Base-by-base conservation (phyloP, 345 rosid genomes). In the Aquilaria malaccensis region DNA sequence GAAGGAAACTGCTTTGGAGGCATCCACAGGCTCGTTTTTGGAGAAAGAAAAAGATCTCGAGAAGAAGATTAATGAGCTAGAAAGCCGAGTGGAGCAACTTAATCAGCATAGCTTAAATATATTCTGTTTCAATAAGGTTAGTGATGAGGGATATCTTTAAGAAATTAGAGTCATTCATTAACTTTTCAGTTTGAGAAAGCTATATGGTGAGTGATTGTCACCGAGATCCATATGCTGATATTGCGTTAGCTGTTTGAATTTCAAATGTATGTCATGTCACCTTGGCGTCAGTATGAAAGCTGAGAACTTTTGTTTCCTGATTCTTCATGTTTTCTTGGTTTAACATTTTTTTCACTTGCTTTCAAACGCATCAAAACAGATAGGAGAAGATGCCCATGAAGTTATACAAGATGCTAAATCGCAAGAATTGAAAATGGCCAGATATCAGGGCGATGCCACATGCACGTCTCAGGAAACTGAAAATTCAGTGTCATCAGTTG, bases 1-100 rank as follows among this genome's bases (percentile, higher is more conserved):
- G 13, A 89, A 85, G 74, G 89, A 87, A 70, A 73, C 71, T 65
- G 83, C 78, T 57, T 33, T 87, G 29, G 94, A 81, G 75, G 76
- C 76, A 52, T 83, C 86, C 4, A 70, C 77, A 46, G 71, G 64
- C 70, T 68, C 76, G 45, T 85, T 93, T 71, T 33, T 73, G 30
- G 80, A 76, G 68, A 93, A 81, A 73, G 95, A 87, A 75, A 77
- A 53, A 45, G 80, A 78, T 64, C 83, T 85, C 59, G 63, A 51
- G 37, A 75, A 52, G 67, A 77, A 58, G 73, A 85, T 87, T 45
- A 76, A 79, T 13, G 96, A 84, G 67, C 60, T 89, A 59, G 84
- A 83, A 58, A 57, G 69, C 65, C 76, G 75, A 68, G 71, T 84
- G 66, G 84, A 80, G 65, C 83, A 77, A 61, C 76, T 55, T 58